Evolutionary conservation across 495 filamentous ascomycete species (phyloP).

Genomic region (Penicillium dipodomyicola): DNA sequence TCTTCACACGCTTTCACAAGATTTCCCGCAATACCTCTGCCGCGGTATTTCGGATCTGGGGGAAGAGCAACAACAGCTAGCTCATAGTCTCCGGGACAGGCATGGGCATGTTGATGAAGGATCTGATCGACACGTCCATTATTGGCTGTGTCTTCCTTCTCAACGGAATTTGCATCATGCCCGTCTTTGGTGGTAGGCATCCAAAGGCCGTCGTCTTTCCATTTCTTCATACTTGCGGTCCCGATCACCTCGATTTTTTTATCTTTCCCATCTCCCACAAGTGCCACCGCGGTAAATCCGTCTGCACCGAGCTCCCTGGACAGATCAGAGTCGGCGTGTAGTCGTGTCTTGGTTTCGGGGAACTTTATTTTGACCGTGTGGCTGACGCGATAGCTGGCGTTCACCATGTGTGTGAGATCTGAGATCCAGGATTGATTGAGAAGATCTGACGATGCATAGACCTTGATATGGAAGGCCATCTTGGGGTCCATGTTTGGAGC

Average conservation of each 20-base stretch:
- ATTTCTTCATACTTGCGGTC: constrained; percentile 19
- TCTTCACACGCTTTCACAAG: neutral
- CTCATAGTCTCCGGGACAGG: neutral
- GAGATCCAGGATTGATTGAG: neutral
- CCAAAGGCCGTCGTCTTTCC: constrained; percentile 21
- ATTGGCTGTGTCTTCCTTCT: neutral
- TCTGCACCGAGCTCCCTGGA: neutral
- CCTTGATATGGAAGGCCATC: neutral
- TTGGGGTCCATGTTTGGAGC: neutral
- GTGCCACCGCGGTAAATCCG: neutral
- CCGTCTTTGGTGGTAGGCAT: constrained; percentile 5
- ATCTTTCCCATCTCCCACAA: neutral
- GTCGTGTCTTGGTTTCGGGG: neutral
- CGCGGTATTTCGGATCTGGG: neutral
- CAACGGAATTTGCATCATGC: neutral
- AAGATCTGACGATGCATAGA: neutral
- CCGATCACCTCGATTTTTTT: constrained; percentile 11
- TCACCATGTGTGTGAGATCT: neutral
- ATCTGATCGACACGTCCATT: neutral
- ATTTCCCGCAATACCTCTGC: neutral
- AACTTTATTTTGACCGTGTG: neutral
- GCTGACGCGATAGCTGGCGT: neutral
- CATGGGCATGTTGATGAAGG: neutral
- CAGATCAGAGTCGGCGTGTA: neutral
- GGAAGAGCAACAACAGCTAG: neutral